Percentiles rank a stretch among this genome's conserved stretches.
Evolutionary conservation across 1,284 basidiomycete genomes (phyloP).

Genomic region (Irpex sp.): DNA sequence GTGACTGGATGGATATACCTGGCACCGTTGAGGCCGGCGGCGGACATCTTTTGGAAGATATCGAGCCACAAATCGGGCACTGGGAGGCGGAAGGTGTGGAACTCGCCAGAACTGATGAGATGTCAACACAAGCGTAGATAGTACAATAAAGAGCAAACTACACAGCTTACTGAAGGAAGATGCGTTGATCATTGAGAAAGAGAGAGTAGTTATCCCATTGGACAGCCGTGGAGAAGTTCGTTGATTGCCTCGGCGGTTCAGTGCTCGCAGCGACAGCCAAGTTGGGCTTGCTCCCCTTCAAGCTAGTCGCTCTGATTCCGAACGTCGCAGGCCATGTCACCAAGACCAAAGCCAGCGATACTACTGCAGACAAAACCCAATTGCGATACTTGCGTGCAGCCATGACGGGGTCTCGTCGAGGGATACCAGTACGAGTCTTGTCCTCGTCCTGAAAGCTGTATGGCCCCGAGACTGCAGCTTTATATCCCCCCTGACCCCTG

Average conservation of each 20-base stretch:
- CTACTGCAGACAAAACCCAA: conserved; percentile 10
- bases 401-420: not conserved
- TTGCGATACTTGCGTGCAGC: conserved; percentile 2
- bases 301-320: not conserved
- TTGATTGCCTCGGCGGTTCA: conserved; percentile 24
- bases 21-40: conserved; percentile 73
- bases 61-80: conserved; percentile 78
- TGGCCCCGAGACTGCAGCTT: too few species aligned
- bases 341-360: conserved; percentile 10
- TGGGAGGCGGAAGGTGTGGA: conserved; percentile 79
- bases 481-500: not conserved
- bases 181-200: conserved; percentile 24
- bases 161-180: conserved; percentile 45
- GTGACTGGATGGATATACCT: conserved; percentile 15
- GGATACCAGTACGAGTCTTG: not conserved
- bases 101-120: conserved; percentile 57
- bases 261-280: not conserved
- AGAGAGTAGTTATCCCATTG: conserved; percentile 30
- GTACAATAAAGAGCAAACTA: too few species aligned
- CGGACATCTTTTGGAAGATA: conserved; percentile 76
- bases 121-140: too few species aligned
- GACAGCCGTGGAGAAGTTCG: conserved; percentile 24
- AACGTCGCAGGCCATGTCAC: conserved; percentile 9
- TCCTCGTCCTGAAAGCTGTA: not conserved
- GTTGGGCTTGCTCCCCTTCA: not conserved